A percentile compares a stretch with the other conserved stretches of the same genome.
Conservation (phyloP, 768 basidiomycete species). For the Mycena vitilis region DNA sequence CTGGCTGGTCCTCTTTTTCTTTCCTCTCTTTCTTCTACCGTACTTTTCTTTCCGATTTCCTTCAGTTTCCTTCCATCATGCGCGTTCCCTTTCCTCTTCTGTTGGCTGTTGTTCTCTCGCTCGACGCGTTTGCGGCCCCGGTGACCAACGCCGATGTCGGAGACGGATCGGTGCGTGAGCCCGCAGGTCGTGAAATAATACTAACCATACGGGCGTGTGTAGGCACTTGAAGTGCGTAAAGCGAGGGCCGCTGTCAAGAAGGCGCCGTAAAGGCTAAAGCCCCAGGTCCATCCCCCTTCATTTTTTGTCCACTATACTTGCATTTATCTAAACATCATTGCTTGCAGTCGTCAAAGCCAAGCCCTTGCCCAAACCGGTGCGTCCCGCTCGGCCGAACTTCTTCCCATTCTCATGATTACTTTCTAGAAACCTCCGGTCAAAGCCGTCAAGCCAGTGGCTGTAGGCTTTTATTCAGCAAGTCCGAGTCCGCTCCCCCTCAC, state of each 20-base stretch:
- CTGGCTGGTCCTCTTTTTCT: conserved; percentile 14
- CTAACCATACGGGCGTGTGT: no score
- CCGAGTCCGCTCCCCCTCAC: no score
- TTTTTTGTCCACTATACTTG: neutral
- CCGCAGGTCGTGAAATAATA: no score
- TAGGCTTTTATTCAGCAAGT: no score
- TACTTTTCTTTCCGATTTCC: no score
- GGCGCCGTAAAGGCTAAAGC: conserved; percentile 9
- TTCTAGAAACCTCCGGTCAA: conserved; percentile 3
- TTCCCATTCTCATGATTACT: neutral
- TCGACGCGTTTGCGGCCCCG: no score
- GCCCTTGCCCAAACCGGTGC: conserved; percentile 6
- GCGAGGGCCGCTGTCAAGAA: conserved; percentile 7
- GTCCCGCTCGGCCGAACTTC: neutral
- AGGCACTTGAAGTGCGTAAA: conserved; percentile 13
- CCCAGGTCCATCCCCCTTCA: conserved; percentile 5
- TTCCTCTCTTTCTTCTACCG: no score
- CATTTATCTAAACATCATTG: conserved; percentile 4
- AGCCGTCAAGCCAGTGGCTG: neutral
- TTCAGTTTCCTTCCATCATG: no score
- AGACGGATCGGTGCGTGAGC: no score
- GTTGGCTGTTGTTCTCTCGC: no score
- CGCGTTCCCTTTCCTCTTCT: no score
- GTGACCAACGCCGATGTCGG: no score
- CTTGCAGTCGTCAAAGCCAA: conserved; percentile 4